phyloP scores from a whole-genome alignment of 176 grass and related monocot genomes.

The Panicum miliaceum region DNA sequence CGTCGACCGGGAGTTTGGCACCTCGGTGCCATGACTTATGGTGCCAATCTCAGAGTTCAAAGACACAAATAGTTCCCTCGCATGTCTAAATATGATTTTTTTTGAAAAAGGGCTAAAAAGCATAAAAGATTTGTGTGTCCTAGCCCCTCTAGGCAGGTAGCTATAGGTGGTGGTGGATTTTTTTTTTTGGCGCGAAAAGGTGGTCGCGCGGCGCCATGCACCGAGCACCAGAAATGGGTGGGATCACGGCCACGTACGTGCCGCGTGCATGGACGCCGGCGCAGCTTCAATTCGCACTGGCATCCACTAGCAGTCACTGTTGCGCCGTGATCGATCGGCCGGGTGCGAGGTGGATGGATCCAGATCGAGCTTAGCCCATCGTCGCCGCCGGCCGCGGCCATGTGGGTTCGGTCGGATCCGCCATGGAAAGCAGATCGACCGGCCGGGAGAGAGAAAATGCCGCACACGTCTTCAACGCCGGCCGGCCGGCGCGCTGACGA shows the following conservation, averaged over 20 bases:
- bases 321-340: neutral
- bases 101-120: no score
- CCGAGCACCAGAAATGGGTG: conserved; percentile 15
- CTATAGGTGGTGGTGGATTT: neutral
- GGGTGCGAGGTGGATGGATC: neutral
- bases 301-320: conserved; percentile 16
- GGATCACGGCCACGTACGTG: neutral
- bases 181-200: conserved; percentile 23
- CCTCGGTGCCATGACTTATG: no score
- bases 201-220: neutral
- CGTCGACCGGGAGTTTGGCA: no score
- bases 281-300: conserved; percentile 17
- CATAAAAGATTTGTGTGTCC: no score
- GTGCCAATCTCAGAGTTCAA: no score
- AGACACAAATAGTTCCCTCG: no score
- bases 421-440: neutral
- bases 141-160: neutral
- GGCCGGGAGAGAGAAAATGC: neutral
- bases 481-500: neutral
- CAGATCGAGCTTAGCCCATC: no score
- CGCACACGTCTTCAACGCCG: neutral
- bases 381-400: neutral
- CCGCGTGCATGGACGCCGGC: conserved; percentile 13
- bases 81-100: no score
- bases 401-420: neutral